Evolutionary conservation across 768 basidiomycete species (phyloP).

Genomic region (Obba rivulosa): DNA sequence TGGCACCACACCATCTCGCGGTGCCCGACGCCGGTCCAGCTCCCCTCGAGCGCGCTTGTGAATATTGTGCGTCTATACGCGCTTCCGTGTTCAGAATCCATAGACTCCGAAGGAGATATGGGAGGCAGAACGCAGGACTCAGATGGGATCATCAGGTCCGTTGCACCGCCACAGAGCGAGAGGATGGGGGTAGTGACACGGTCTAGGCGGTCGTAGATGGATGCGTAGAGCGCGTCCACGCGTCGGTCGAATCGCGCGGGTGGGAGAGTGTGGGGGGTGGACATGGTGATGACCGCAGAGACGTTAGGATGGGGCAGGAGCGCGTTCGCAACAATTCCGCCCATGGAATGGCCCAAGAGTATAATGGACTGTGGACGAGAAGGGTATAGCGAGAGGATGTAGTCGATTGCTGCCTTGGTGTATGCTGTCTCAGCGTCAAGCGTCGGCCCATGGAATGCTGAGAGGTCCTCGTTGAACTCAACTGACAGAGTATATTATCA

Average conservation of each 20-base stretch:
- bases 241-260: slow-evolving; percentile 84
- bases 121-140: slow-evolving; percentile 72
- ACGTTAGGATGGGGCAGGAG: slow-evolving; percentile 65
- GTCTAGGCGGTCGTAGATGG: slow-evolving; percentile 35
- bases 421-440: slow-evolving; percentile 78
- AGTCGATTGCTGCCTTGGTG: slow-evolving; percentile 61
- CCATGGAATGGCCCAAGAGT: slow-evolving; percentile 95
- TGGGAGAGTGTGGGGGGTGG: slow-evolving; percentile 83
- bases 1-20: slow-evolving; percentile 99
- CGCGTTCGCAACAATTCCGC: slow-evolving; percentile 83
- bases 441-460: slow-evolving; percentile 90
- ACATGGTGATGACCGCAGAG: slow-evolving; percentile 89
- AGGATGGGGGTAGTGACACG: slow-evolving; percentile 58
- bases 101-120: slow-evolving; percentile 1
- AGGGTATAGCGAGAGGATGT: slow-evolving; percentile 77
- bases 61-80: slow-evolving; percentile 64
- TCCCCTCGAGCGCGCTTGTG: slow-evolving; percentile 82
- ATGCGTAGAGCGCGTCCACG: slow-evolving; percentile 68
- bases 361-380: slow-evolving; percentile 41
- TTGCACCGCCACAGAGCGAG: slow-evolving; percentile 87
- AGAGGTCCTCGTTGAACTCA: slow-evolving; percentile 96
- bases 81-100: neutral
- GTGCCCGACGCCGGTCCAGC: slow-evolving; percentile 95
- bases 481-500: slow-evolving; percentile 38
- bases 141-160: slow-evolving; percentile 88